Base-by-base conservation (phyloP, 169 alveolate genomes). In the Toxoplasma gondii region DNA sequence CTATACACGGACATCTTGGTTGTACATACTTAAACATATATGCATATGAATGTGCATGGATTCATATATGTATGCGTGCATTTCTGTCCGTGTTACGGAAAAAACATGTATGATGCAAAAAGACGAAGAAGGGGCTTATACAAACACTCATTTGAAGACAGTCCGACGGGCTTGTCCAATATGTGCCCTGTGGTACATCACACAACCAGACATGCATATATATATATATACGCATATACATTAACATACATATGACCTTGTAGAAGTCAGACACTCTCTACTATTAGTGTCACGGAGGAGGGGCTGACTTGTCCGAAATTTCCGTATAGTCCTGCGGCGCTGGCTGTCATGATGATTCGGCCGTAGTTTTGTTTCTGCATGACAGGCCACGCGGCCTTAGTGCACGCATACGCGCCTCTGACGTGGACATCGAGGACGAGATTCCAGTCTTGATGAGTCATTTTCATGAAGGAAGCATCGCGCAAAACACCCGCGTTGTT, bases 401-500 rank as follows among this genome's bases (percentile, higher is more conserved):
- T 95, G 92, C 97, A 97, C 34, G 97, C 91, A 96, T 81, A 98
- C 38, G 98, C 96, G 34, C 99, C 99, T 69, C 96, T 97, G 86
- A 97, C 91, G 93, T 98, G 99, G 36, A 97, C 94, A 67, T 78
- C 83, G 12, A 97, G 95, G 64, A 97, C 96, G 53, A 95, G 91
- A 81, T 97, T 97, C 98, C 98, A 97, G 95, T 98, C 99, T 45
- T 93, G 93, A 19, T 98, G 98, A 12, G 96, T 96, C 98, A 98
- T 98, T 92, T 98, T 98, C 81, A 93, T 92, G 91, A 98, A 96
- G 54, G 98, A 93, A n/a, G 97, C 96, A 91, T 98, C 99, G 91
- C 99, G 97, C 44, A 98, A 93, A 34, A 98, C 98, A 24, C 99
- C 99, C 17, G 99, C 99, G 88, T 98, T 98, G 97, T 98, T 98